phyloP scores from a whole-genome alignment of 352 stramenopile genomes.

The Phytophthora litchii region DNA sequence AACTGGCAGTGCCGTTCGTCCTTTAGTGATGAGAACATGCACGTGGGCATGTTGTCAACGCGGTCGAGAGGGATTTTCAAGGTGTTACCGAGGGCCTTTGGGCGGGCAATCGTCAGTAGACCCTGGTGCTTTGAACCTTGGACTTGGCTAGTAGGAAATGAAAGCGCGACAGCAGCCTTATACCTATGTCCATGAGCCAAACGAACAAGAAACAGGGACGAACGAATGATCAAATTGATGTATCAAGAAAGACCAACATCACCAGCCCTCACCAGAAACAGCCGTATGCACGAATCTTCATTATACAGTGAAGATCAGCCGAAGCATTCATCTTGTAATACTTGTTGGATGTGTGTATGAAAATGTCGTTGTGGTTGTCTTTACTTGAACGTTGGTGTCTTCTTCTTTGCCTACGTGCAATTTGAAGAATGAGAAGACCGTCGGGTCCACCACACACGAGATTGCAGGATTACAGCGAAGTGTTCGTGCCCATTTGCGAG shows the following conservation, averaged over 20 bases:
- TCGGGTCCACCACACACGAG: background rate
- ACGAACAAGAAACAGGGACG: conserved; percentile 10
- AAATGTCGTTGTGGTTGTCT: background rate
- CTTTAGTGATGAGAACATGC: conserved; percentile 3
- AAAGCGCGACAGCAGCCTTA: conserved; percentile 16
- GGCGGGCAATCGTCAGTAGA: conserved; percentile 3
- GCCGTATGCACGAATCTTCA: conserved; percentile 19
- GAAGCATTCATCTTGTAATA: conserved; percentile 8
- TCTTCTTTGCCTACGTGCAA: background rate
- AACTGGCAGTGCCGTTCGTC: conserved; percentile 6
- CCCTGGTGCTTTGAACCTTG: background rate
- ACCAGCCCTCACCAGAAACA: conserved; percentile 17
- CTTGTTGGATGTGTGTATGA: background rate
- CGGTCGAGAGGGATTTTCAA: conserved; percentile 16
- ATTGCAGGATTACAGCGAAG: background rate
- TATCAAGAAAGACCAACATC: background rate
- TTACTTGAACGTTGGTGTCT: conserved; percentile 5
- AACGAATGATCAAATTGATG: background rate
- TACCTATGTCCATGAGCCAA: conserved; percentile 1
- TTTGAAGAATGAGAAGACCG: conserved; percentile 25
- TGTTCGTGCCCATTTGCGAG: background rate
- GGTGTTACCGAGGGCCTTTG: background rate
- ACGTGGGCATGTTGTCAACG: conserved; percentile 1
- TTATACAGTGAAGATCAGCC: conserved; percentile 11
- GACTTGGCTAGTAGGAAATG: conserved; percentile 4